Evolutionary conservation across 1,139 yeast species (phyloP).

Genomic region (Geotrichum fermentans): DNA sequence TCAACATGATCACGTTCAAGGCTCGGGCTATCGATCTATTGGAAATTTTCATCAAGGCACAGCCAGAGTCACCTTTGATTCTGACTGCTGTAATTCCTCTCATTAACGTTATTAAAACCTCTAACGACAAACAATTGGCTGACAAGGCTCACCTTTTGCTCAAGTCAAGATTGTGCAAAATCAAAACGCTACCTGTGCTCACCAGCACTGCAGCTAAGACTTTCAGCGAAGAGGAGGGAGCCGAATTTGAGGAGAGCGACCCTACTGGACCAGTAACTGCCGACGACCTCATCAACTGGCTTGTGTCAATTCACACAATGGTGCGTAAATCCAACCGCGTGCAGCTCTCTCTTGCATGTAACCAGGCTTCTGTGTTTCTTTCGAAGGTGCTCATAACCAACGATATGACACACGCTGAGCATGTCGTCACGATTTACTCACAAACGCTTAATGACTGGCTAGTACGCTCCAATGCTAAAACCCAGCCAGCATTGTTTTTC

Average conservation of each 20-base stretch:
- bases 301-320: slow-evolving; percentile 39
- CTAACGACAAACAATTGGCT: slow-evolving; percentile 65
- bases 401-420: slow-evolving; percentile 26
- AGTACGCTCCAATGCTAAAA: slow-evolving; percentile 43
- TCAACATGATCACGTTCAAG: slow-evolving; percentile 73
- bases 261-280: slow-evolving; percentile 9
- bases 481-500: slow-evolving; percentile 59
- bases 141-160: slow-evolving; percentile 70
- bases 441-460: slow-evolving; percentile 61
- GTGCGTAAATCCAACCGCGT: slow-evolving; percentile 46
- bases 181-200: slow-evolving; percentile 33
- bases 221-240: slow-evolving; percentile 19
- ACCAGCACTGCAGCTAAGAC: not conserved
- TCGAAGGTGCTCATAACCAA: slow-evolving; percentile 48
- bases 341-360: slow-evolving; percentile 53
- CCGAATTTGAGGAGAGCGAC: slow-evolving; percentile 30
- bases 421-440: slow-evolving; percentile 54
- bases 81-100: slow-evolving; percentile 55
- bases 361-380: slow-evolving; percentile 57
- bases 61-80: slow-evolving; percentile 43
- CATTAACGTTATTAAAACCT: slow-evolving; percentile 55
- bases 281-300: slow-evolving; percentile 23
- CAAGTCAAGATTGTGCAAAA: slow-evolving; percentile 59
- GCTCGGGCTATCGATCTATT: slow-evolving; percentile 71
- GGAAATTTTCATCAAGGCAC: slow-evolving; percentile 52